phyloP scores from a whole-genome alignment of 805 yeast species.

The Pichia deserticola region DNA sequence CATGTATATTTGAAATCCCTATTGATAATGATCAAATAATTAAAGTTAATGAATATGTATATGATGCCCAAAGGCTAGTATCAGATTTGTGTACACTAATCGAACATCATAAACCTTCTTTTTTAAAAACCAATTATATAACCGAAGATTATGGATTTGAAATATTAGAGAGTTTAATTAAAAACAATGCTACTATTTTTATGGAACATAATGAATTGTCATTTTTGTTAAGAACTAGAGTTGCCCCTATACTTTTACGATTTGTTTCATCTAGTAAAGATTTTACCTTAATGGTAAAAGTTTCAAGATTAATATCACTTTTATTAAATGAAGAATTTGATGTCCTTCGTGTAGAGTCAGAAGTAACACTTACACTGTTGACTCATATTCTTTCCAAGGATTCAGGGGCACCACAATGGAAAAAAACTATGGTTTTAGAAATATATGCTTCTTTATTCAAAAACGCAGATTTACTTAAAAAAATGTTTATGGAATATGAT shows the following conservation, averaged over 20 bases:
- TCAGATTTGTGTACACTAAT: constrained; percentile 65
- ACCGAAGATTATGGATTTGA: constrained; percentile 72
- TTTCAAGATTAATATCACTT: constrained; percentile 61
- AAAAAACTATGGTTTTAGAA: constrained; percentile 65
- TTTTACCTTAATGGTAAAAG: constrained; percentile 68
- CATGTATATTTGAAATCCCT: constrained; percentile 28
- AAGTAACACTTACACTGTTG: constrained; percentile 67
- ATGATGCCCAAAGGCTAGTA: constrained; percentile 66
- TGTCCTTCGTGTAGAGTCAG: constrained; percentile 67
- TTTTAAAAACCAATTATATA: constrained; percentile 44
- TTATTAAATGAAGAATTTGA: constrained; percentile 55
- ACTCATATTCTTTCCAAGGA: constrained; percentile 63
- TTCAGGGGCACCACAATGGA: constrained; percentile 59
- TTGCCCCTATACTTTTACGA: constrained; percentile 71
- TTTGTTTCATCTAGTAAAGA: constrained; percentile 49
- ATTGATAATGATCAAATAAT: constrained; percentile 38
- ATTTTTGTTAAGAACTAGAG: constrained; percentile 53
- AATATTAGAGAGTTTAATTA: constrained; percentile 68
- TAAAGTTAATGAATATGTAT: constrained; percentile 44
- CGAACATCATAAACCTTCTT: constrained; percentile 48
- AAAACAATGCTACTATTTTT: constrained; percentile 54
- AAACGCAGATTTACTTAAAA: constrained; percentile 45
- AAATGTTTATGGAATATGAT: constrained; percentile 60
- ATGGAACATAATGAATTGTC: constrained; percentile 55
- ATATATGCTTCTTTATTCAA: constrained; percentile 53